Evolutionary conservation across 129 eudicot species (phyloP).

Genomic region (Logfia minima): DNA sequence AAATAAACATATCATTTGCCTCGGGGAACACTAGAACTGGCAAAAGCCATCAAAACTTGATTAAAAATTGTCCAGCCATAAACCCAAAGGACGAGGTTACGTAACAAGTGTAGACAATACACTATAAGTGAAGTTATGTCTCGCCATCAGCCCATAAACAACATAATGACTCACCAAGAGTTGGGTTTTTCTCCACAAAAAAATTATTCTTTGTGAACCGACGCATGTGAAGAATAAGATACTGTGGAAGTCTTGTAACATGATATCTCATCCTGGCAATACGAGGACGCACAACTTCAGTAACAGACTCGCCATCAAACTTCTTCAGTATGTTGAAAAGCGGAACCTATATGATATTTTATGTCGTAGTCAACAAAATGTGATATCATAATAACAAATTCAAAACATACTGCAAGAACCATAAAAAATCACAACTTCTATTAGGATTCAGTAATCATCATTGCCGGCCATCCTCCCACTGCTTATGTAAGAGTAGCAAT

Average conservation of each 20-base stretch:
- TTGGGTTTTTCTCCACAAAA: constrained; percentile 95
- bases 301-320: constrained; percentile 90
- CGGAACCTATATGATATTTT: constrained; percentile 63
- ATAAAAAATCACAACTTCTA: background rate
- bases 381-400: background rate
- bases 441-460: background rate
- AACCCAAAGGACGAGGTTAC: background rate
- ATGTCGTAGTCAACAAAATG: constrained; percentile 7
- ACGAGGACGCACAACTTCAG: constrained; percentile 96
- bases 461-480: background rate
- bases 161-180: constrained; percentile 66
- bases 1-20: background rate
- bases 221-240: constrained; percentile 96
- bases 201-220: constrained; percentile 94
- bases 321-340: constrained; percentile 96
- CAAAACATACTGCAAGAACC: background rate
- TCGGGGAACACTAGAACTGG: background rate
- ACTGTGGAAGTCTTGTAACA: constrained; percentile 79
- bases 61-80: background rate
- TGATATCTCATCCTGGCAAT: constrained; percentile 97
- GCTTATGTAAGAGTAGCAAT: background rate
- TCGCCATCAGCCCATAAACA: background rate
- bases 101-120: background rate
- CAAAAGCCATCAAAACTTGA: background rate
- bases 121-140: background rate